Evolutionary conservation across 2,329 filamentous ascomycete genomes (phyloP), one percentile per base, ranked within the genome.

Genomic region (Penicillium occitanis): DNA sequence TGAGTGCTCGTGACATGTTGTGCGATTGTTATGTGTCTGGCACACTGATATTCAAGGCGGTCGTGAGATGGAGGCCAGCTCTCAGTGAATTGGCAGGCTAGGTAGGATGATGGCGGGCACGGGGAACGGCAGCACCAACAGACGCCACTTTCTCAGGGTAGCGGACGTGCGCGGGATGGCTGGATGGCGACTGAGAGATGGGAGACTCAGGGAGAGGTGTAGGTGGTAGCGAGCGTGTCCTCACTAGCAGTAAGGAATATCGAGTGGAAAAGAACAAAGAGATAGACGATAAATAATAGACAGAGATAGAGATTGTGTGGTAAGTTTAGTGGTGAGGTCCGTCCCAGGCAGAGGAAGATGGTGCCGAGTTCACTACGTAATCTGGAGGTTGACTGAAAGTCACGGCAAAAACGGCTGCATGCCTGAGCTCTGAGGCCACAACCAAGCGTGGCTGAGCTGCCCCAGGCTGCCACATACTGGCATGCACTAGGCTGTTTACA

Each of bases 1-100:
- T 88, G 78, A 98, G 92, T 78, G 98, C 93, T 83, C 96, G 96
- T 67, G 94, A 97, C 95, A 99, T 99, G 64, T 67, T 75, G 40
- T 33, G 51, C 42, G 60, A 37, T 7, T 64, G 42, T 46, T 6
- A 35, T 64, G 25, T 17, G n/a, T 17, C 13, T 11, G 35, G 6
- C 25, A 28, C 61, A 55, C 40, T 35, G 19, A 13, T 33, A 64
- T 50, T 2, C 1, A 6, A 11, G 25, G 7, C 35, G 19, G 48
- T 62, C 44, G 46, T 35, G 19, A 46, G 50, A 57, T 35, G 62
- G 40, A 64, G 62, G 50, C 62, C 62, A 64, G 62, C 62, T 64
- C 62, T 48, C 62, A 30, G 51, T 35, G 51, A 64, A 13, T 50
- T 28, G 25, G 42, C 62, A 35, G 60, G 28, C 42, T 44, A 46